Evolutionary conservation across 1,284 basidiomycete species (phyloP).

Genomic region (Fistulinella staudtii): DNA sequence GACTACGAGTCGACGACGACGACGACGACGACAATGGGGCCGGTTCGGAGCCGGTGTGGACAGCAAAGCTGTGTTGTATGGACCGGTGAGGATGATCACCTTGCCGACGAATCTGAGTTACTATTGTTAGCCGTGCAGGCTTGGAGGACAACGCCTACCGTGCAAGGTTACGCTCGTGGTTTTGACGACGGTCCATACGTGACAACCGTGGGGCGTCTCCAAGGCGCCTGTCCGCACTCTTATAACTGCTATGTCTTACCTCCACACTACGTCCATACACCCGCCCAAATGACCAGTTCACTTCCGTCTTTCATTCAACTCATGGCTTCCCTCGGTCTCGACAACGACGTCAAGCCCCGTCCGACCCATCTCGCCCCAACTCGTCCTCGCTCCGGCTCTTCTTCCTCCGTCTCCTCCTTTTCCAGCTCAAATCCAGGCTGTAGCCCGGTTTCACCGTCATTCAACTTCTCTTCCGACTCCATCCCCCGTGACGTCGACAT

Average conservation of each 20-base stretch:
- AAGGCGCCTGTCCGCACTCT: constrained; percentile 20
- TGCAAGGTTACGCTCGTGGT: constrained; percentile 43
- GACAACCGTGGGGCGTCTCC: constrained; percentile 39
- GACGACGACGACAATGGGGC: background rate
- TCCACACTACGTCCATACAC: constrained; percentile 26
- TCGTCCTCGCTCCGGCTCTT: constrained; percentile 34
- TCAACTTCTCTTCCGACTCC: constrained; percentile 41
- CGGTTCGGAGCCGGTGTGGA: constrained; percentile 19
- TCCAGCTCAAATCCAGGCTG: constrained; percentile 23
- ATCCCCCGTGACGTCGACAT: constrained; percentile 40
- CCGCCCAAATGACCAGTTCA: constrained; percentile 47
- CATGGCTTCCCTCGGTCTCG: constrained; percentile 74
- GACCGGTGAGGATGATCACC: constrained; percentile 24
- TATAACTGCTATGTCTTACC: constrained; percentile 28
- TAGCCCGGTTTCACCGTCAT: constrained; percentile 34
- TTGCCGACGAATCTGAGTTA: constrained; percentile 31
- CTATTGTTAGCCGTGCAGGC: constrained; percentile 35
- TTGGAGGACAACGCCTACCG: constrained; percentile 33
- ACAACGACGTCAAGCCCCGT: constrained; percentile 37
- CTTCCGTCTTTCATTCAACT: constrained; percentile 82
- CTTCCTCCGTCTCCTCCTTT: constrained; percentile 29
- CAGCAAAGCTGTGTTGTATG: constrained; percentile 22
- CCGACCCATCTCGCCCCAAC: constrained; percentile 16
- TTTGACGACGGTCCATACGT: constrained; percentile 34
- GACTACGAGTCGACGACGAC: background rate